Base-by-base conservation (phyloP, 2,329 filamentous ascomycete species). In the Xylariaceae sp. region DNA sequence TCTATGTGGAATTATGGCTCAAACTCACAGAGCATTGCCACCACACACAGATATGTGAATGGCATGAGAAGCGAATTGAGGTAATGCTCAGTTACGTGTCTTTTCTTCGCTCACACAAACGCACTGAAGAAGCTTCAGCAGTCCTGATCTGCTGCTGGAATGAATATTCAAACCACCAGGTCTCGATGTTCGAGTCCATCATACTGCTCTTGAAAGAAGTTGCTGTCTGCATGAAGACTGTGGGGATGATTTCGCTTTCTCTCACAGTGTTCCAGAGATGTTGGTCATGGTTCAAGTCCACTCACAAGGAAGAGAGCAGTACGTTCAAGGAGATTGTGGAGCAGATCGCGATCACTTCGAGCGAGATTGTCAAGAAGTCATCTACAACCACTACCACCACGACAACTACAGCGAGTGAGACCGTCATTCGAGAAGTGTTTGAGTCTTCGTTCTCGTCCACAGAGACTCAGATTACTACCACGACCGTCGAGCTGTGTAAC, bases 271-370 rank as follows among this genome's bases (percentile, higher is more conserved):
- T 55, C 45, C 55, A 57, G 36, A 38, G 52, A 38, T 57, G 55
- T 48, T 57, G 51, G 51, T 57, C 55, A 12, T 57, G 55, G 55
- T 57, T 57, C 40, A 57, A 57, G 44, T 57, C 55, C 0, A 50
- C 52, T 3, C 55, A 48, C 42, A 57, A 55, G 33, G 55, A 57
- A 22, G 52, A 57, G 31, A 57, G 51, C 43, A 50, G 34, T 12
- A 48, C 45, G 5, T 57, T 57, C 41, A 57, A 57, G 43, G 55
- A 57, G 43, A 55, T 55, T 9, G 55, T 57, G 14, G 52, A 57
- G 28, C 38, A 47, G 10, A 57, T 57, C 31, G 55, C 55, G 18
- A 36, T 49, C 17, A 57, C 55, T 12, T 57, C 55, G 18, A 50
- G 52, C 31, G 52, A 52, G 17, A 19, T 57, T 9, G 55, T 57